A percentile compares a stretch with the other conserved stretches of the same genome.
Conservation (phyloP, 2,329 filamentous ascomycete genomes). For the Colletotrichum sp. region DNA sequence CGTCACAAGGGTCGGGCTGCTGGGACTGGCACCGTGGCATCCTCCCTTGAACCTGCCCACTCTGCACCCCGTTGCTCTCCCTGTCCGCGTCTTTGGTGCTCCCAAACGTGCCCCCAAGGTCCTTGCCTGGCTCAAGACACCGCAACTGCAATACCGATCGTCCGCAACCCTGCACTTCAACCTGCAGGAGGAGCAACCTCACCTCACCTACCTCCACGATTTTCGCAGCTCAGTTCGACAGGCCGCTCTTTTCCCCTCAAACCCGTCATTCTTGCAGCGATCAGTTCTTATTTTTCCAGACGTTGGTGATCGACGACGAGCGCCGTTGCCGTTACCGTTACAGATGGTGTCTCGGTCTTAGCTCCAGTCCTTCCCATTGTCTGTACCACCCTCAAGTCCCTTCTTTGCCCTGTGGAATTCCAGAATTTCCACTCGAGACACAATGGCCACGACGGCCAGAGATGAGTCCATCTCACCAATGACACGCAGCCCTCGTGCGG, state of each 20-base stretch:
- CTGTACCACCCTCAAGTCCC: neutral
- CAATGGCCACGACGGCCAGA: conserved; percentile 17
- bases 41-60: neutral
- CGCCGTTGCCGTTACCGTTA: neutral
- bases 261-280: neutral
- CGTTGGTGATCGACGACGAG: neutral
- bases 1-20: conserved; percentile 7
- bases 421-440: neutral
- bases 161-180: conserved; percentile 6
- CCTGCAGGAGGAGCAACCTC: neutral
- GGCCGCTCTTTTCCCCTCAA: neutral
- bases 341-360: neutral
- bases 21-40: neutral
- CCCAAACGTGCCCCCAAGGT: neutral
- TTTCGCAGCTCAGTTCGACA: neutral
- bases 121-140: neutral
- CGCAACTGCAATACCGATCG: neutral
- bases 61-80: conserved; percentile 11
- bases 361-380: neutral
- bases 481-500: conserved; percentile 17
- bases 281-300: neutral
- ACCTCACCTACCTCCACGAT: neutral
- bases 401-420: neutral
- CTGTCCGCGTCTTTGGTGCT: neutral
- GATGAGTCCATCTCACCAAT: conserved; percentile 30